Evolutionary conservation across 106 monocot genomes (phyloP), one percentile per base, ranked within the genome.

Genomic region (Dendrobium nobile): DNA sequence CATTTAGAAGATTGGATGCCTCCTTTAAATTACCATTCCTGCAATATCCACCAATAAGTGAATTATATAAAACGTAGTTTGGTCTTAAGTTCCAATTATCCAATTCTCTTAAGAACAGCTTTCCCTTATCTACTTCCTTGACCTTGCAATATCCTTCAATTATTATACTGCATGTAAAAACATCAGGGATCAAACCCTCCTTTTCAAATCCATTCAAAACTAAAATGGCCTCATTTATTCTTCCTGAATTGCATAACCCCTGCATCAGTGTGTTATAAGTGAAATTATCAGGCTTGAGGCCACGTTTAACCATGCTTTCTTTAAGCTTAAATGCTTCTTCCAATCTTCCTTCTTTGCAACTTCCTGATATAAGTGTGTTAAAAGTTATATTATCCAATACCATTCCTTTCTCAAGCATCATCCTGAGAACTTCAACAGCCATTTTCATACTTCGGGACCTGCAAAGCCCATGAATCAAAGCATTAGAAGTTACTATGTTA

Each of bases 81-180:
- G 94, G 87, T 68, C 85, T 79, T 81, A 97, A 79, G 10, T 87
- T 86, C 74, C 70, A 82, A 73, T 76, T 67, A 24, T 51, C 82
- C 85, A 97, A 85, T 80, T 97, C 90, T 20, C 81, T 67, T 40
- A 92, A 87, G 59, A 84, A 91, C 18, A 42, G 47, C 79, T 82
- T 86, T 55, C 94, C 93, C 76, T 92, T 87, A 33, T 85, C 84
- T 47, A 94, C 61, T 48, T 94, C 88, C 77, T 91, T 87, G 54
- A 55, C 64, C 83, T 89, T 97, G 59, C 94, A 90, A 85, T 89
- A 92, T 47, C 97, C 92, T 82, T 91, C 78, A 80, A 97, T 88
- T 44, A 97, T 88, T 6, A 82, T 87, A 44, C 94, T 87, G 85
- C 79, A 92, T 44, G 84, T 87, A 75, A 92, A 84, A 75, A 88